Percentiles rank a stretch among this genome's conserved stretches.
Conservation (phyloP, 2,329 filamentous ascomycete species). For the Leptographium procerum region DNA sequence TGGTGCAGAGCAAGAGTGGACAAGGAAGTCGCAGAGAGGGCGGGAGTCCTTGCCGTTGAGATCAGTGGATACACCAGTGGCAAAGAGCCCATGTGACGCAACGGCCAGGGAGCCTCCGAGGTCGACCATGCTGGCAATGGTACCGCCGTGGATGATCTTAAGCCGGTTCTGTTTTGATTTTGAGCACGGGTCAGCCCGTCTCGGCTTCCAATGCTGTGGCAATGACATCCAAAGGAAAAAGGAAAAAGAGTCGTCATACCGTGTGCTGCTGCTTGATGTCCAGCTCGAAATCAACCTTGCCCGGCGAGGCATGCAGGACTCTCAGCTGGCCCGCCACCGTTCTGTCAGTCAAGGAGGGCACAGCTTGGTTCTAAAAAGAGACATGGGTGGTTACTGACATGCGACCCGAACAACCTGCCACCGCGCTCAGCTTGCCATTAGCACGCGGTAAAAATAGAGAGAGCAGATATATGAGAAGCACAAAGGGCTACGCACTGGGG, state of each 20-base stretch:
- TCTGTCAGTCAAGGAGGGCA: neutral
- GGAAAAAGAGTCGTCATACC: constrained; percentile 34
- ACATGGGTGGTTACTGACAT: constrained; percentile 19
- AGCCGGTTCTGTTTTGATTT: constrained; percentile 63
- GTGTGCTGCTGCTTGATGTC: constrained; percentile 66
- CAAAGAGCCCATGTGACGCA: constrained; percentile 50
- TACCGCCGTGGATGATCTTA: constrained; percentile 66
- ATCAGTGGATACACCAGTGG: constrained; percentile 54
- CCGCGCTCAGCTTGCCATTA: neutral
- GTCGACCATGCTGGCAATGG: constrained; percentile 65
- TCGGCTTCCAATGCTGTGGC: too few species aligned
- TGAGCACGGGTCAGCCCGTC: neutral
- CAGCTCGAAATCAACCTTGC: constrained; percentile 64
- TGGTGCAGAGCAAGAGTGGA: neutral
- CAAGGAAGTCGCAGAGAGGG: neutral
- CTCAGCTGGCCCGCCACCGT: constrained; percentile 42
- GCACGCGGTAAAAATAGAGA: neutral
- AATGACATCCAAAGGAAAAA: too few species aligned
- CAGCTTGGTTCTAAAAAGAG: neutral
- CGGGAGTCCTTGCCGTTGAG: constrained; percentile 38
- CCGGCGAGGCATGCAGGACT: constrained; percentile 51
- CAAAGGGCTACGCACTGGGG: constrained; percentile 50
- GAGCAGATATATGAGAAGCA: neutral
- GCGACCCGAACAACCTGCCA: constrained; percentile 27
- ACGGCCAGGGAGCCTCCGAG: constrained; percentile 54